Evolutionary conservation across 768 basidiomycete species (phyloP).

Genomic region (Infundibulicybe gibba): DNA sequence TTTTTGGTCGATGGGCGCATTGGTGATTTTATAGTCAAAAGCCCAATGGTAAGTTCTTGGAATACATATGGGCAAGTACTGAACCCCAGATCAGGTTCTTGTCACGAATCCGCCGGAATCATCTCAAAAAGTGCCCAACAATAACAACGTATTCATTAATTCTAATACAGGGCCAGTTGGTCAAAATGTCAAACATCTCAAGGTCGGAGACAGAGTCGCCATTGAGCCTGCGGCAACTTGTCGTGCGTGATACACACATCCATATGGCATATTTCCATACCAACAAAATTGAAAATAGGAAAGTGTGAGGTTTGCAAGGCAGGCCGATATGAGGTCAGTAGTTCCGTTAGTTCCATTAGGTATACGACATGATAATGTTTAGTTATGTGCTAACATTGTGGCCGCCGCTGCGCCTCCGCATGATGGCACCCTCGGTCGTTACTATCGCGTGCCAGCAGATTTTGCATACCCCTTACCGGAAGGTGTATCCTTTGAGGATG

Average conservation of each 20-base stretch:
- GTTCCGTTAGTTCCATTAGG: slow-evolving; percentile 37
- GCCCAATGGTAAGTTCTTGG: no score
- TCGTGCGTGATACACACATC: slow-evolving; percentile 31
- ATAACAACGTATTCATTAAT: no score
- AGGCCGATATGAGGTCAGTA: no score
- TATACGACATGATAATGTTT: slow-evolving; percentile 1
- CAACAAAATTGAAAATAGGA: slow-evolving; percentile 20
- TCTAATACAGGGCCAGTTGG: slow-evolving; percentile 51
- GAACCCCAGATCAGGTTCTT: slow-evolving; percentile 60
- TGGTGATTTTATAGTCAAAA: no score
- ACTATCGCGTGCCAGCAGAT: slow-evolving; percentile 84
- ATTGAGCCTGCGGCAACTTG: slow-evolving; percentile 91
- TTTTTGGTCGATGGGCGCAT: no score
- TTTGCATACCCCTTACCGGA: slow-evolving; percentile 75
- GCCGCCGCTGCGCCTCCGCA: slow-evolving; percentile 94
- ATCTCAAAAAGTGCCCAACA: no score
- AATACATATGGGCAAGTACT: no score
- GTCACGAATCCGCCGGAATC: no score
- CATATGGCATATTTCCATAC: slow-evolving; percentile 1
- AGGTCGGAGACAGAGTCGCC: no score
- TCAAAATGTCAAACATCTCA: no score
- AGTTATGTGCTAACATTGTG: slow-evolving; percentile 66
- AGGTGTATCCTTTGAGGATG: slow-evolving; percentile 92
- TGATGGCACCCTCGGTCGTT: slow-evolving; percentile 85
- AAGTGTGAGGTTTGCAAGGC: slow-evolving; percentile 68